phyloP scores from a whole-genome alignment of 2,329 filamentous ascomycete species.

The Aspergillus calidoustus region DNA sequence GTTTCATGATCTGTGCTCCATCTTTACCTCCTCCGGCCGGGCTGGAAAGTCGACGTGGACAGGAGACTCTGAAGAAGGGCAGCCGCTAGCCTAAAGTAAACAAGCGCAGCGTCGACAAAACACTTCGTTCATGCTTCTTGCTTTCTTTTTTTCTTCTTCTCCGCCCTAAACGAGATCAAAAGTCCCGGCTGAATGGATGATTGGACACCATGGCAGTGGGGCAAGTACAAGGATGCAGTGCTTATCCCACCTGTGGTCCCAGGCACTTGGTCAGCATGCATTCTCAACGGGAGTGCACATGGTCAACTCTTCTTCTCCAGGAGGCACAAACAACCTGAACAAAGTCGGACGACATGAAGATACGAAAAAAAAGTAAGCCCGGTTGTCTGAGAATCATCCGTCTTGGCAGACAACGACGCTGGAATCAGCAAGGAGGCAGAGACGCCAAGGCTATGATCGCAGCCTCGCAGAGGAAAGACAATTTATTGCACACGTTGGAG shows the following conservation, averaged over 20 bases:
- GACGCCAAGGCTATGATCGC: conserved; percentile 8
- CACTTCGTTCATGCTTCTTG: conserved; percentile 10
- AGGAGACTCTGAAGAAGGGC: neutral
- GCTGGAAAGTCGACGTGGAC: neutral
- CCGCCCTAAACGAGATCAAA: conserved; percentile 16
- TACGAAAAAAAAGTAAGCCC: conserved; percentile 6
- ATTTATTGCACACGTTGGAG: neutral
- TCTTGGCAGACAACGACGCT: conserved; percentile 11
- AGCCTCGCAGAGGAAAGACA: neutral
- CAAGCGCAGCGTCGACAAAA: conserved; percentile 1
- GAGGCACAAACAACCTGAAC: neutral
- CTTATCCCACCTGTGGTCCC: conserved; percentile 32
- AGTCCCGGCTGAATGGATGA: conserved; percentile 25
- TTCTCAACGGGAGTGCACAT: conserved; percentile 13
- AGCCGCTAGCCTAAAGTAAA: conserved; percentile 11
- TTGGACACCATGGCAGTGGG: conserved; percentile 30
- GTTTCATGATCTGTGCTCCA: neutral
- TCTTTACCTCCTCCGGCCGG: neutral
- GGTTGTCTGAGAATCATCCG: neutral
- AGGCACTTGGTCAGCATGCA: conserved; percentile 20
- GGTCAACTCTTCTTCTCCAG: conserved; percentile 8
- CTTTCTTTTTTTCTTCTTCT: conserved; percentile 17
- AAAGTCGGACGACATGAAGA: neutral
- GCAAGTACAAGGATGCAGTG: conserved; percentile 32
- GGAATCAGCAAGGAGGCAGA: conserved; percentile 9